Evolutionary conservation across 2,329 filamentous ascomycete genomes (phyloP), one percentile per base, ranked within the genome.

Genomic region (Fusarium sp.): DNA sequence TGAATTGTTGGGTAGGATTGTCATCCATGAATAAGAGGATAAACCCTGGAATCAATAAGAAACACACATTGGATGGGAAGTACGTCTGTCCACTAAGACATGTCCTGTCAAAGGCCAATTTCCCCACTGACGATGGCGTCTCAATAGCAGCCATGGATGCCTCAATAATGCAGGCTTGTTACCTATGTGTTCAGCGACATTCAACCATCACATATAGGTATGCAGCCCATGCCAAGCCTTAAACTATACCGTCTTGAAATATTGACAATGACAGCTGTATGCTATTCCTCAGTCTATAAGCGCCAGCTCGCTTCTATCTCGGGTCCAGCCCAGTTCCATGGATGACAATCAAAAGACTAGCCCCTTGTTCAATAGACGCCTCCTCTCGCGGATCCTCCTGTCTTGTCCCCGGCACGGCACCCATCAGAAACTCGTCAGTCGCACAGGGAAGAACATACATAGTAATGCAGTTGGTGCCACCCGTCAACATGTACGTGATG

Each of bases 321-420:
- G 52, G 70, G 56, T 63, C 72, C 70, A 66, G 73, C 67, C 72
- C 66, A n/a, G 54, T 52, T 52, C 17, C 47, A 32, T 52, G 17
- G 25, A 50, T 45, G 27, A 60, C 56, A 43, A 63, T 61, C 27
- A 25, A 56, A 38, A 30, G 52, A 62, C 43, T 62, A 59, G 45
- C 63, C 32, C 57, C 52, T 32, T 52, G 37, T n/a, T 69, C 64
- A 66, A 75, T 75, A 75, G 59, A 66, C 66, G 64, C 72, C 72
- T 57, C 58, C 50, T 37, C 62, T 59, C 60, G 45, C 45, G 38
- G 33, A 50, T 63, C 47, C 37, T 38, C 40, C 17, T 62, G 20
- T 58, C 60, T 47, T 47, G 14, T 30, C 47, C 25, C 47, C 47
- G 15, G 33, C 68, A 37, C 25, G 20, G 43, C 66, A 60, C 25